These are phyloP conservation scores for Zasmidium angulare DNA, from an alignment of 2,329 filamentous ascomycete genomes.

Conservation along the genomic window DNA sequence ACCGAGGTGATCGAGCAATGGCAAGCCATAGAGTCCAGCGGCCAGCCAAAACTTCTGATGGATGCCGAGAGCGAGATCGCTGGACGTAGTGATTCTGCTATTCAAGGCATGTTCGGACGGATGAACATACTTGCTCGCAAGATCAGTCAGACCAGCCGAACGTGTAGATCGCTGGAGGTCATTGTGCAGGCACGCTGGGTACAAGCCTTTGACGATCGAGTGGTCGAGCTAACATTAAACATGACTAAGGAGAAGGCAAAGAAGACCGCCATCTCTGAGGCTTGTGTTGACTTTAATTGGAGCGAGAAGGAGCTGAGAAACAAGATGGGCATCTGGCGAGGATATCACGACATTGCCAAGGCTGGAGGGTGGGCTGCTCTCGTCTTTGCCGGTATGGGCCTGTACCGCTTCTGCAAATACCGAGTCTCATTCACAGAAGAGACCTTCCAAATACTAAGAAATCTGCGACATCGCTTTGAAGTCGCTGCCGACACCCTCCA, in stretches of 20 bases:
- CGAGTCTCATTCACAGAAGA: slow-evolving; percentile 54
- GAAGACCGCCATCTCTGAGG: slow-evolving; percentile 54
- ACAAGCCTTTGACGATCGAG: slow-evolving; percentile 55
- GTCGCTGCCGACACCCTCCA: slow-evolving; percentile 34
- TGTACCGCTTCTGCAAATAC: slow-evolving; percentile 63
- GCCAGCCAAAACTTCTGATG: slow-evolving; percentile 28
- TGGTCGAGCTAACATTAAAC: slow-evolving; percentile 39
- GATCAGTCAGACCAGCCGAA: slow-evolving; percentile 52
- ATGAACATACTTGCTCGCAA: slow-evolving; percentile 47
- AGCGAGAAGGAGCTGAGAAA: slow-evolving; percentile 59
- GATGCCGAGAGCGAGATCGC: slow-evolving; percentile 24
- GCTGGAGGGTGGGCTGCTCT: slow-evolving; percentile 57
- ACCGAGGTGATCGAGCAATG: slow-evolving; percentile 37
- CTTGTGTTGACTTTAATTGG: slow-evolving; percentile 56
- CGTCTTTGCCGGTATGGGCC: slow-evolving; percentile 55
- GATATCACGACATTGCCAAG: slow-evolving; percentile 60
- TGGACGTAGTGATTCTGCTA: slow-evolving; percentile 17
- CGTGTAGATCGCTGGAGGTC: slow-evolving; percentile 58
- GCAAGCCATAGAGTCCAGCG: slow-evolving; percentile 33
- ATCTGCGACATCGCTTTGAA: slow-evolving; percentile 47
- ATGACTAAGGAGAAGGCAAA: slow-evolving; percentile 44
- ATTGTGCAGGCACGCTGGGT: slow-evolving; percentile 60
- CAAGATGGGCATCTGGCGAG: slow-evolving; percentile 55
- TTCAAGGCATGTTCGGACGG: slow-evolving; percentile 37
- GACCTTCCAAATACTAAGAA: slow-evolving; percentile 49